phyloP scores from a whole-genome alignment of 73 alveolate genomes.

The Tetrahymena malaccensis region DNA sequence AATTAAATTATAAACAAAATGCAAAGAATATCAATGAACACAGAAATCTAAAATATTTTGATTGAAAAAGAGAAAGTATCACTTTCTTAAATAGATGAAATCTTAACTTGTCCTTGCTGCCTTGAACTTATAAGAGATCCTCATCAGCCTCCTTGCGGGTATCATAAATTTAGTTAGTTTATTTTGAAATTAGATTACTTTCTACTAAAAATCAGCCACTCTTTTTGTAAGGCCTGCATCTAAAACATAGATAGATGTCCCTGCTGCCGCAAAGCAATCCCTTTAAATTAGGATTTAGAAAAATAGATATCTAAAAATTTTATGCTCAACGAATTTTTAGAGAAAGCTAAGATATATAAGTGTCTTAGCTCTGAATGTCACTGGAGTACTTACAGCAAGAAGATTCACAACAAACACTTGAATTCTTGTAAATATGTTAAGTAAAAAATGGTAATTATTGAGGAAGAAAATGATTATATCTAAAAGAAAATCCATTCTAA shows the following conservation, averaged over 20 bases:
- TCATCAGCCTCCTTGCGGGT: background rate
- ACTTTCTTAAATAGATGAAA: background rate
- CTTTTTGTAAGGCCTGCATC: background rate
- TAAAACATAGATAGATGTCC: background rate
- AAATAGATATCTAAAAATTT: background rate
- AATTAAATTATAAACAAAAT: too few relatives aligned
- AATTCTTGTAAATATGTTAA: background rate
- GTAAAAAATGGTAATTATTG: background rate
- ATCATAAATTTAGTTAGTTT: too few relatives aligned
- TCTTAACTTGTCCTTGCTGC: background rate
- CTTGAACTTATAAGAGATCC: background rate
- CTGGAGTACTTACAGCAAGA: background rate
- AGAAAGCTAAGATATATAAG: too few relatives aligned
- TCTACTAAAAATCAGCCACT: background rate
- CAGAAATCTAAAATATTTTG: too few relatives aligned
- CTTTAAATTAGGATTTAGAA: background rate
- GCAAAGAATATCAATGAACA: too few relatives aligned
- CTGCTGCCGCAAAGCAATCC: background rate
- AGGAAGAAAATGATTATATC: background rate
- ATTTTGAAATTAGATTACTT: too few relatives aligned
- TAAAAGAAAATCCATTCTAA: too few relatives aligned
- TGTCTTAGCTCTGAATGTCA: background rate
- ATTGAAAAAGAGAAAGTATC: too few relatives aligned
- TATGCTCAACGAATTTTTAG: background rate
- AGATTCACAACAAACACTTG: background rate